Conservation (phyloP, 306 rosid species). For the Quercus cerris region DNA sequence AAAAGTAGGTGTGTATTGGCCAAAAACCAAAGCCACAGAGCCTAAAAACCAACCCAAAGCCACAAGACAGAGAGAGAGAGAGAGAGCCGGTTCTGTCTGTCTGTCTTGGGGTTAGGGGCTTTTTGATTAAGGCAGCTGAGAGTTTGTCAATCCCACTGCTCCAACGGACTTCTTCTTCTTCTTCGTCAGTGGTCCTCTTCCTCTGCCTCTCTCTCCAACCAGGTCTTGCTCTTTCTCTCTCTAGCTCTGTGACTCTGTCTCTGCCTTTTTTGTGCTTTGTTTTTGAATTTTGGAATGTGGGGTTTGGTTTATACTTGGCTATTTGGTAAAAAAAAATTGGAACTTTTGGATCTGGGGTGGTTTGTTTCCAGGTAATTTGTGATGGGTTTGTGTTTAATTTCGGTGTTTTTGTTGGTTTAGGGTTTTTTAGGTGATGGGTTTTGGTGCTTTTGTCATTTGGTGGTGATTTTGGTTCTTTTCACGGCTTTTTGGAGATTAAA, state of each 20-base stretch:
- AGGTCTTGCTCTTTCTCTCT: conserved; percentile 6
- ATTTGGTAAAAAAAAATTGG: neutral
- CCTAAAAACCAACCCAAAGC: too few relatives aligned
- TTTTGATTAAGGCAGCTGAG: conserved; percentile 27
- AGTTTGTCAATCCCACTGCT: conserved; percentile 34
- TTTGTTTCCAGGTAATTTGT: conserved; percentile 15
- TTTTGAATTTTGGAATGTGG: conserved; percentile 10
- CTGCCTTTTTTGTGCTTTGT: neutral
- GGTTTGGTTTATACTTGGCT: conserved; percentile 10
- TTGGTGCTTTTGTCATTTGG: conserved; percentile 10
- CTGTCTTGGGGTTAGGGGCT: too few relatives aligned
- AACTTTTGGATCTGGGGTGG: conserved; percentile 46
- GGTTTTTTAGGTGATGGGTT: conserved; percentile 32
- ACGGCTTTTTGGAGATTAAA: neutral
- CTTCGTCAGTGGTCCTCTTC: neutral
- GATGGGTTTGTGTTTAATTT: conserved; percentile 24
- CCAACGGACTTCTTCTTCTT: conserved; percentile 38
- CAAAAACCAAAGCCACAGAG: too few relatives aligned
- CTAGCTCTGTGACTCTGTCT: neutral
- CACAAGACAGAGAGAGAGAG: too few relatives aligned
- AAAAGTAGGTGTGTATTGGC: too few relatives aligned
- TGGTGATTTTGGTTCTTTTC: conserved; percentile 3
- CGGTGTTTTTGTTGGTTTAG: conserved; percentile 7
- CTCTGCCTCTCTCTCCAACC: conserved; percentile 1
- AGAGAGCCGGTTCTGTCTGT: neutral